These are phyloP conservation scores for Sarocladiaceae sp. DNA, from an alignment of 2,329 filamentous ascomycete genomes.

Conservation along the genomic window DNA sequence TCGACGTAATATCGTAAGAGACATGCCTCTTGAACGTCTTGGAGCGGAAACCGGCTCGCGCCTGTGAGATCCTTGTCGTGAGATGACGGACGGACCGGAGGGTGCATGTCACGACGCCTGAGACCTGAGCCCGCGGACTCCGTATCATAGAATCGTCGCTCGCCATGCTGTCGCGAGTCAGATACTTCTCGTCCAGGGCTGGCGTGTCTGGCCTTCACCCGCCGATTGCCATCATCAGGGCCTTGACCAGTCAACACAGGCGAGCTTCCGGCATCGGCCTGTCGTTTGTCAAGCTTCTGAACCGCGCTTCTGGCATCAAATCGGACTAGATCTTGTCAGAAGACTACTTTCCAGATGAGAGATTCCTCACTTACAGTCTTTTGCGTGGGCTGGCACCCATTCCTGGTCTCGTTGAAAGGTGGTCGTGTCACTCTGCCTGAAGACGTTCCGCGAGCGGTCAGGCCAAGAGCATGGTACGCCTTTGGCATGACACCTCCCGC, in stretches of 20 bases:
- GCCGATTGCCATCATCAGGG: no score
- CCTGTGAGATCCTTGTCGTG: background rate
- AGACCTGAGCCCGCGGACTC: no score
- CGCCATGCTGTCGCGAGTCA: no score
- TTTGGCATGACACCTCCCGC: conserved; percentile 27
- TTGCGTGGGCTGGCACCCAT: conserved; percentile 29
- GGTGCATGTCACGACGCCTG: no score
- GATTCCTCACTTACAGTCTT: conserved; percentile 23
- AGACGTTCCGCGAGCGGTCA: conserved; percentile 25
- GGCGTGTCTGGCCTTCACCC: no score
- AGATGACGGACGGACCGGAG: background rate
- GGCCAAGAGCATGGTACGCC: conserved; percentile 28
- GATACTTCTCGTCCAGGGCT: no score
- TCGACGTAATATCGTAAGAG: conserved; percentile 11
- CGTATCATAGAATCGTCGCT: no score
- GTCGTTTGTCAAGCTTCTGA: background rate
- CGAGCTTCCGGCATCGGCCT: background rate
- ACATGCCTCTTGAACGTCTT: conserved; percentile 10
- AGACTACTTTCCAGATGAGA: background rate
- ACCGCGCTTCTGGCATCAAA: conserved; percentile 4
- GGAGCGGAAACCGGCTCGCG: background rate
- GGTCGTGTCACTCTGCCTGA: conserved; percentile 27
- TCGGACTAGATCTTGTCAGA: background rate
- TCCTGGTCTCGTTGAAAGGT: conserved; percentile 28
- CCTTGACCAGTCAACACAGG: no score